Conservation (phyloP, 331 rosid genomes). For the Rhamnella rubrinervis region DNA sequence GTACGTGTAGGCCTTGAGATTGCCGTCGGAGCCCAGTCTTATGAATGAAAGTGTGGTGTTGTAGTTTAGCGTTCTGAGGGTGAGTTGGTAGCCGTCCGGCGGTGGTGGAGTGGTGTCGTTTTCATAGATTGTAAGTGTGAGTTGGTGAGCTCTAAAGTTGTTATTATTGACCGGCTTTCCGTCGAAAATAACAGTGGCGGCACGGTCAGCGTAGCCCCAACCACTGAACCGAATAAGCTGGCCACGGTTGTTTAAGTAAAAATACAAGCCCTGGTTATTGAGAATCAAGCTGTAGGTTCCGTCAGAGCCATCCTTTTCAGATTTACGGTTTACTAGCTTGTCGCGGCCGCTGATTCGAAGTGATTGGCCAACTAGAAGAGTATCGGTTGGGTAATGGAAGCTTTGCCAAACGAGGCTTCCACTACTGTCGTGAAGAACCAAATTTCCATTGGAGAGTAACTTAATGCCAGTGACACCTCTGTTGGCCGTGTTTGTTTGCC, state of each 20-base stretch:
- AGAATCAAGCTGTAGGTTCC: constrained; percentile 32
- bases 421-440: constrained; percentile 26
- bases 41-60: constrained; percentile 31
- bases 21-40: constrained; percentile 33
- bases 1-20: constrained; percentile 29
- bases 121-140: constrained; percentile 8
- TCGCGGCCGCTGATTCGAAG: background rate
- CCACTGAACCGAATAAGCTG: constrained; percentile 33
- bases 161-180: constrained; percentile 12
- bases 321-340: no score
- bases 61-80: constrained; percentile 26
- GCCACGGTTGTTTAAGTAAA: constrained; percentile 27
- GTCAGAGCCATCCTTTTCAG: background rate
- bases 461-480: constrained; percentile 27
- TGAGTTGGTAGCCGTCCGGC: constrained; percentile 2
- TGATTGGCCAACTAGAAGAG: constrained; percentile 31
- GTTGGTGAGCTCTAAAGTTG: constrained; percentile 21
- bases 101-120: background rate
- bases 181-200: constrained; percentile 21
- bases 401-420: constrained; percentile 37
- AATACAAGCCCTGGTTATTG: constrained; percentile 14
- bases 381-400: constrained; percentile 34
- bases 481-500: constrained; percentile 42
- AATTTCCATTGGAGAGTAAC: constrained; percentile 30
- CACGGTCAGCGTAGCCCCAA: constrained; percentile 6